A percentile compares a stretch with the other conserved stretches of the same genome.
These are phyloP conservation scores for Cercospora sp. DNA, from an alignment of 2,329 filamentous ascomycete genomes.

Conservation along the genomic window DNA sequence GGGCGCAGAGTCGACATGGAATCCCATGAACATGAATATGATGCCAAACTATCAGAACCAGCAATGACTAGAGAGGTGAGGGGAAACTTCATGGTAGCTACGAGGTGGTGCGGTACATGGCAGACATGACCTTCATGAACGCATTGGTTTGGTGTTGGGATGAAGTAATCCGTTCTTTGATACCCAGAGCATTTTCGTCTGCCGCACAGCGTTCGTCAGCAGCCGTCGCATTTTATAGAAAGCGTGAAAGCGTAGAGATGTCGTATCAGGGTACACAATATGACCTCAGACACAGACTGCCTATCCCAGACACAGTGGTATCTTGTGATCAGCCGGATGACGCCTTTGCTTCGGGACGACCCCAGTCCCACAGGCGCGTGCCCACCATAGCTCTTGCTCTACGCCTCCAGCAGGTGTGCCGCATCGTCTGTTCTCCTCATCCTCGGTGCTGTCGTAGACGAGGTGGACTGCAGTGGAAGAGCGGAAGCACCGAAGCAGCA, in stretches of 20 bases:
- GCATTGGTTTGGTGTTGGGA: slow-evolving; percentile 15
- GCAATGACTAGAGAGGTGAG: slow-evolving; percentile 4
- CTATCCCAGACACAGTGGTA: neutral
- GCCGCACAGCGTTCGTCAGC: slow-evolving; percentile 1
- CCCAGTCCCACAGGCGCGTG: neutral
- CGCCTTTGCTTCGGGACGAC: neutral
- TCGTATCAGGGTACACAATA: neutral
- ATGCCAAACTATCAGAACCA: slow-evolving; percentile 26
- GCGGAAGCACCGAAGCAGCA: slow-evolving; percentile 3
- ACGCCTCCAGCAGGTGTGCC: neutral
- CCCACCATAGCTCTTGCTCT: neutral
- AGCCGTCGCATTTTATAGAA: neutral
- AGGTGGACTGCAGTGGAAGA: neutral
- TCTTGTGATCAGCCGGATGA: neutral
- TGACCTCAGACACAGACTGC: neutral
- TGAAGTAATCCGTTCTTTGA: slow-evolving; percentile 8
- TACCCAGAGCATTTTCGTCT: slow-evolving; percentile 12
- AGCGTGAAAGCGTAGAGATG: neutral
- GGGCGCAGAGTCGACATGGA: slow-evolving; percentile 38
- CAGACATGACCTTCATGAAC: neutral
- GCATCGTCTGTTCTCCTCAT: neutral
- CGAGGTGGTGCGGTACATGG: neutral
- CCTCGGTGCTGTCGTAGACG: neutral
- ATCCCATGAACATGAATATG: slow-evolving; percentile 33
- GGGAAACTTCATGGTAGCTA: neutral